Base-by-base conservation (phyloP, 2,329 filamentous ascomycete genomes). In the Aureobasidium sp. region DNA sequence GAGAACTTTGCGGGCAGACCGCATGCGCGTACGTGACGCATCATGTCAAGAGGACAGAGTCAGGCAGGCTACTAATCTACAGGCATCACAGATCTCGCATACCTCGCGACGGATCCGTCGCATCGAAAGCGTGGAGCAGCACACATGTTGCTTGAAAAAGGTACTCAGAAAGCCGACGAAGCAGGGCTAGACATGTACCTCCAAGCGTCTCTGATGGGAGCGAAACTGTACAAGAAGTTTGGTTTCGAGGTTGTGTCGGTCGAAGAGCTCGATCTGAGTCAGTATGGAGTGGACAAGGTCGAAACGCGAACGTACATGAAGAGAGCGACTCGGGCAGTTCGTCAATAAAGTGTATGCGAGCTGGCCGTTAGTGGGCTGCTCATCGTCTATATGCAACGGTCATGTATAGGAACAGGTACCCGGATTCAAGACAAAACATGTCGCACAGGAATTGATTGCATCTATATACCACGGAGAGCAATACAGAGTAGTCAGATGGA, bases 51-150 rank as follows among this genome's bases (percentile, higher is more conserved):
- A 52, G 39, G 1, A 34, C 3, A 41, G 41, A 46, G 55, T 47
- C 26, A 37, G 41, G 27, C 20, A 32, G 37, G 15, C 36, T 1
- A 48, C 44, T 46, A 34, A 48, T 42, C 10, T 15, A 26, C 2
- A 26, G 15, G 1, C 9, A 3, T 37, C 4, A 47, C 55, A 70
- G 69, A 68, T 29, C 66, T 71, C 9, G 37, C 58, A 13, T 66
- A 71, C 27, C 65, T 74, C 26, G 63, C 66, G 10, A 77, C 75
- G 26, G 70, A 73, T 63, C 76, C 76, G 0, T 66, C 72, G 2
- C 70, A 77, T n/a, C 74, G 75, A 34, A 66, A 71, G 0, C 71
- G 73, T 13, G 77, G 76, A 1, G 76, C 76, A 5, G 77, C 68
- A 3, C 70, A 53, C 10, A 65, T 77, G 63, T 63, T 79, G 23